Evolutionary conservation across 2,329 filamentous ascomycete species (phyloP).

Genomic region (Pseudocercospora eumusae): DNA sequence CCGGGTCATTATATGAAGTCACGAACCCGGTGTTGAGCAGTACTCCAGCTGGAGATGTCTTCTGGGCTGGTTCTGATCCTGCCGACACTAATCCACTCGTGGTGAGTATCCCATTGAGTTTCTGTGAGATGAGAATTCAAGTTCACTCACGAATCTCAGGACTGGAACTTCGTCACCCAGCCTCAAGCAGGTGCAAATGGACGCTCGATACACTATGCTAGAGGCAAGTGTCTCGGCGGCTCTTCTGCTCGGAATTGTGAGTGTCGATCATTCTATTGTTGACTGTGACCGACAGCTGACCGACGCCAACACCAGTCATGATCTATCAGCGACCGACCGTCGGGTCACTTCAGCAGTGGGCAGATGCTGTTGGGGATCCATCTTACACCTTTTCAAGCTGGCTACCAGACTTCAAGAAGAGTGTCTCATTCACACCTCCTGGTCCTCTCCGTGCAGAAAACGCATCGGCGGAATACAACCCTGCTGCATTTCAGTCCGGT

Average conservation of each 20-base stretch:
- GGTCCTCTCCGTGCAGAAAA: constrained; percentile 18
- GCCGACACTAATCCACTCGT: constrained; percentile 15
- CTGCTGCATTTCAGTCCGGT: constrained; percentile 21
- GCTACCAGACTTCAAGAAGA: constrained; percentile 34
- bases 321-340: constrained; percentile 24
- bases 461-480: constrained; percentile 18
- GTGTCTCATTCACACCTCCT: constrained; percentile 27
- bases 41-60: constrained; percentile 2
- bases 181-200: constrained; percentile 31
- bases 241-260: constrained; percentile 31
- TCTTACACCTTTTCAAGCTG: constrained; percentile 37
- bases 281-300: neutral
- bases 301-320: constrained; percentile 12
- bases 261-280: neutral
- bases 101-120: neutral
- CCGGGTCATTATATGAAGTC: constrained; percentile 35
- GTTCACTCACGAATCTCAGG: neutral
- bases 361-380: constrained; percentile 41
- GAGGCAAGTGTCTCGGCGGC: constrained; percentile 38
- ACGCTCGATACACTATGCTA: constrained; percentile 31
- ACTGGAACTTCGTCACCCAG: constrained; percentile 31
- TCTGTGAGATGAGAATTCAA: neutral
- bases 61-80: constrained; percentile 12
- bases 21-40: constrained; percentile 1
- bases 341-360: constrained; percentile 28